Base-by-base conservation (phyloP, 2,329 filamentous ascomycete species). In the Aureobasidium sp. region DNA sequence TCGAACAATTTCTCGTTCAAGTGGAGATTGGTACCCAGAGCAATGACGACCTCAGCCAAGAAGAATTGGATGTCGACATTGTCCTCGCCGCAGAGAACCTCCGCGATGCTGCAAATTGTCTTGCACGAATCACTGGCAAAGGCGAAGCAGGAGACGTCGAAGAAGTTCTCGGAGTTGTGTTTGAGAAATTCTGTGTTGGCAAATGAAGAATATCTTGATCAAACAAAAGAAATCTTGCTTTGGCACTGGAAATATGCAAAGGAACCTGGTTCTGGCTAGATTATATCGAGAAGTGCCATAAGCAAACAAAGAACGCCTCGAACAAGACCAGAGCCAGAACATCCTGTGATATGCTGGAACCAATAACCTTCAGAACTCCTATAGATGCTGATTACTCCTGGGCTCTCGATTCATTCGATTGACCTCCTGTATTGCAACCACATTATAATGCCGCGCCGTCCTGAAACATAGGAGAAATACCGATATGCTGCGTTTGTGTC, bases 81-180 rank as follows among this genome's bases (percentile, higher is more conserved):
- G 93, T 97, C 7, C 82, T 96, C 29, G 92, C 92, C 12, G 94
- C 94, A 0, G 94, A 99, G 74, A 86, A 92, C 71, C 79, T 99
- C 61, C 87, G 94, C 47, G 85, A 84, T 67, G 92, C 92, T 13
- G 92, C 90, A 0, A 84, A 87, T 59, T 87, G 85, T 65, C 79
- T 97, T n/a, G 88, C 91, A 1, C 85, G 86, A 63, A 96, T 97
- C 69, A 97, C 92, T 0, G 94, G 94, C 0, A 85, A 85, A 61
- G 92, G 92, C 0, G 90, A 92, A 69, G 84, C 83, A 44, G 90
- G 92, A 2, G 93, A 97, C 74, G 91, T 97, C 17, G 93, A 99
- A 73, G 94, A 97, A 71, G 90, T 99, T 8, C 77, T 99, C 48
- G 94, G 94, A 0, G 92, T 99, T 26, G 92, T 99, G 4, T 99